These are phyloP conservation scores for Limtongozyma cylindracea DNA, from an alignment of 805 yeast genomes.

Conservation along the genomic window DNA sequence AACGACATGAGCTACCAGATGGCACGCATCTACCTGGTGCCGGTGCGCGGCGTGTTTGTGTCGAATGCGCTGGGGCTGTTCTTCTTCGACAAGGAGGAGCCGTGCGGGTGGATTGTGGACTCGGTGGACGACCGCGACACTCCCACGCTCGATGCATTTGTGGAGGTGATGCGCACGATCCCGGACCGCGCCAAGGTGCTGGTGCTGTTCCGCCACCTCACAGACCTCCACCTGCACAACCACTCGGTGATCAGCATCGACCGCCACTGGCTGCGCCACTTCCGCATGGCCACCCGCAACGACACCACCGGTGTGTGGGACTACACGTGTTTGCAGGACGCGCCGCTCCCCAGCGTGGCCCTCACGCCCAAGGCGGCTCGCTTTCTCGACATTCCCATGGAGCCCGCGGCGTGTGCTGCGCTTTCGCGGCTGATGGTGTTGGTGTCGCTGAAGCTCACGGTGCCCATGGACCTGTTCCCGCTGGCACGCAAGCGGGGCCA, in stretches of 20 bases:
- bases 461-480: slow-evolving; percentile 55
- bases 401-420: slow-evolving; percentile 17
- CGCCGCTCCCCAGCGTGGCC: slow-evolving; percentile 29
- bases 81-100: slow-evolving; percentile 26
- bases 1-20: slow-evolving; percentile 72
- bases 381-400: slow-evolving; percentile 40
- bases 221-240: slow-evolving; percentile 55
- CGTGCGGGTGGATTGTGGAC: slow-evolving; percentile 62
- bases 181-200: slow-evolving; percentile 59
- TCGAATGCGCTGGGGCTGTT: slow-evolving; percentile 64
- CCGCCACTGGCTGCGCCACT: slow-evolving; percentile 63
- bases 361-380: slow-evolving; percentile 36
- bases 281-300: slow-evolving; percentile 39
- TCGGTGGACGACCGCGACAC: slow-evolving; percentile 53
- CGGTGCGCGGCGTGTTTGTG: slow-evolving; percentile 65
- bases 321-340: slow-evolving; percentile 23
- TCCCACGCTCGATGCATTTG: slow-evolving; percentile 48
- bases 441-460: slow-evolving; percentile 37
- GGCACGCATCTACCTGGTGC: slow-evolving; percentile 65
- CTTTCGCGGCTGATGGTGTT: slow-evolving; percentile 47
- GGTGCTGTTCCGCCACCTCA: slow-evolving; percentile 46
- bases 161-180: slow-evolving; percentile 50
- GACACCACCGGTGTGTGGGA: slow-evolving; percentile 33
- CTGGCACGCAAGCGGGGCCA: slow-evolving; percentile 33
- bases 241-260: slow-evolving; percentile 48